Evolutionary conservation across 177 flowering plant species (phyloP), one percentile per base, ranked within the genome.

Genomic region (Telopea speciosissima): DNA sequence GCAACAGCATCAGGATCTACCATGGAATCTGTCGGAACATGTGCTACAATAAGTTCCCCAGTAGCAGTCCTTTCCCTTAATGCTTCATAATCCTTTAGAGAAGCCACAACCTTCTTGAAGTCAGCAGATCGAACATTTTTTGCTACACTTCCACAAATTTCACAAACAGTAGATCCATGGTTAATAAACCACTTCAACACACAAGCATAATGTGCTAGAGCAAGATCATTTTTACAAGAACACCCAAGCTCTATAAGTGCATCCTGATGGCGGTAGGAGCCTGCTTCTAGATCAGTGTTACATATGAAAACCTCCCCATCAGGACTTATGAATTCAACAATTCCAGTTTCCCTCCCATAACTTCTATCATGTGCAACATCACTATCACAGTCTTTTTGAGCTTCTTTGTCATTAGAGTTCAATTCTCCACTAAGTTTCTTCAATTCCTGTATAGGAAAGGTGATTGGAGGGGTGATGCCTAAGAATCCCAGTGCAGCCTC

Each of bases 1-100:
- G 96, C 95, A 73, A 89, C 74, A 66, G 96, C 98, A 89, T 94
- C 97, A 68, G 96, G 97, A 82, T 94, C 96, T 17, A 91, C 85
- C 75, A 74, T 83, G 24, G 83, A 67, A 84, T 72, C 77, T 56
- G 76, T 66, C 70, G 78, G 83, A 22, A 81, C 73, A 67, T 69
- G 76, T 61, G 80, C 71, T 62, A 86, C 71, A 77, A 79, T 78
- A 22, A 85, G 86, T 74, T 84, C 89, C 25, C 97, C 98, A 66
- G 77, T 83, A 17, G 81, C 85, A 69, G 91, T 89, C 80, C 91
- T 88, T 76, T 90, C 93, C 77, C 89, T 87, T 73, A 94, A 78
- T 13, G 84, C 76, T 80, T 90, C 94, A 79, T 88, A 90, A 64
- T 94, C 98, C 79, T 85, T 90, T 67, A 94, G 76, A 63, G 93